Evolutionary conservation across 345 rosid genomes (phyloP).

Genomic region (Turritis glabra): DNA sequence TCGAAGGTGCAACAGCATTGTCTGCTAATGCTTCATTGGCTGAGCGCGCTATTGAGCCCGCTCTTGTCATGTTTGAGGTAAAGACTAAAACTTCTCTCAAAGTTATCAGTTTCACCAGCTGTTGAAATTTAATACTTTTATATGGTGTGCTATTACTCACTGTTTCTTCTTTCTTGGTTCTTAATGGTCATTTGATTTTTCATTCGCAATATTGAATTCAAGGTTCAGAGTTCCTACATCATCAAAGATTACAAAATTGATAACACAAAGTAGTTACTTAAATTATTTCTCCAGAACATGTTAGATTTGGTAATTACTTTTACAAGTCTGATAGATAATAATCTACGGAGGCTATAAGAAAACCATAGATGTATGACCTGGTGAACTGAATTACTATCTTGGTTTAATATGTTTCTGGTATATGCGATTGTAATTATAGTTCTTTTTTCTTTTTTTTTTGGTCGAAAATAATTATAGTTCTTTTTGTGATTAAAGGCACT

Average conservation of each 20-base stretch:
- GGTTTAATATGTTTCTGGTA: conserved; percentile 4
- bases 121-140: background rate
- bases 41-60: conserved; percentile 83
- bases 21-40: conserved; percentile 73
- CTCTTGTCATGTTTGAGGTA: conserved; percentile 98
- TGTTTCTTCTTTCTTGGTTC: conserved; percentile 13
- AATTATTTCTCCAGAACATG: conserved; percentile 15
- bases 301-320: conserved; percentile 19
- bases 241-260: conserved; percentile 1
- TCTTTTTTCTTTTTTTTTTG: background rate
- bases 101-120: background rate
- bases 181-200: background rate
- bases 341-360: conserved; percentile 11
- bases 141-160: conserved; percentile 1
- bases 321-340: background rate
- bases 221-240: conserved; percentile 17
- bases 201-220: background rate
- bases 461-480: background rate
- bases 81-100: conserved; percentile 11
- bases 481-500: conserved; percentile 18
- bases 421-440: background rate
- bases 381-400: background rate
- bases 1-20: conserved; percentile 49
- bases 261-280: background rate
- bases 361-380: background rate